phyloP scores from a whole-genome alignment of 352 stramenopile genomes.

The Thalassiosira hispida region DNA sequence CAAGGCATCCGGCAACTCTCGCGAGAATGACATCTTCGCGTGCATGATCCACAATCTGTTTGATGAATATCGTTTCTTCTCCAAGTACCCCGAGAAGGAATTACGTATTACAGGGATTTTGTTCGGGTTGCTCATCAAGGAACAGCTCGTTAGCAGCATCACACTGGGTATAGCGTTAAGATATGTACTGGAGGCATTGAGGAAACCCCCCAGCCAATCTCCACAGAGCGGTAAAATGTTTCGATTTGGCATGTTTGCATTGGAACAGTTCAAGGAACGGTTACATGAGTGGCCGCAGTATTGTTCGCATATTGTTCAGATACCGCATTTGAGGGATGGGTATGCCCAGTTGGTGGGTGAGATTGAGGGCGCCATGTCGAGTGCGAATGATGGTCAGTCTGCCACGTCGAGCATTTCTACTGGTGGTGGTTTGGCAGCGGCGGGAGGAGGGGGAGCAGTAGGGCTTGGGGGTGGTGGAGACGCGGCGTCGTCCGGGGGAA shows the following conservation, averaged over 20 bases:
- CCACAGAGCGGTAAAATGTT: slow-evolving; percentile 95
- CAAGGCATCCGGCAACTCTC: slow-evolving; percentile 93
- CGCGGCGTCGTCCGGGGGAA: neutral
- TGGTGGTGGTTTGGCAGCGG: neutral
- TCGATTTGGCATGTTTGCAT: slow-evolving; percentile 96
- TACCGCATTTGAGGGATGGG: slow-evolving; percentile 94
- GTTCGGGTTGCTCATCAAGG: slow-evolving; percentile 98
- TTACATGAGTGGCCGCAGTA: slow-evolving; percentile 97
- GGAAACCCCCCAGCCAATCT: slow-evolving; percentile 88
- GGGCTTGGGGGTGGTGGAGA: neutral
- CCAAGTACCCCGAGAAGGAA: slow-evolving; percentile 98
- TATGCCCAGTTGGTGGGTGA: slow-evolving; percentile 89
- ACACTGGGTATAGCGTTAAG: slow-evolving; percentile 97
- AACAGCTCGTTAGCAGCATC: slow-evolving; percentile 97
- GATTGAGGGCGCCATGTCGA: slow-evolving; percentile 83
- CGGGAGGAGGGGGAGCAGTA: too few species aligned
- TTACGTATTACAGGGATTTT: slow-evolving; percentile 98
- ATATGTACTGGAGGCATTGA: slow-evolving; percentile 96
- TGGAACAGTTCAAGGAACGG: slow-evolving; percentile 97
- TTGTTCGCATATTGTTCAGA: slow-evolving; percentile 97
- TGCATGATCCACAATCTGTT: slow-evolving; percentile 99
- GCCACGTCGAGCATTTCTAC: slow-evolving; percentile 8
- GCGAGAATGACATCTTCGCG: slow-evolving; percentile 98
- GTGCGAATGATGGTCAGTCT: slow-evolving; percentile 25
- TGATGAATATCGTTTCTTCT: slow-evolving; percentile 99